These are phyloP conservation scores for Fusarium sp. DNA, from an alignment of 2,329 filamentous ascomycete species.

Conservation along the genomic window DNA sequence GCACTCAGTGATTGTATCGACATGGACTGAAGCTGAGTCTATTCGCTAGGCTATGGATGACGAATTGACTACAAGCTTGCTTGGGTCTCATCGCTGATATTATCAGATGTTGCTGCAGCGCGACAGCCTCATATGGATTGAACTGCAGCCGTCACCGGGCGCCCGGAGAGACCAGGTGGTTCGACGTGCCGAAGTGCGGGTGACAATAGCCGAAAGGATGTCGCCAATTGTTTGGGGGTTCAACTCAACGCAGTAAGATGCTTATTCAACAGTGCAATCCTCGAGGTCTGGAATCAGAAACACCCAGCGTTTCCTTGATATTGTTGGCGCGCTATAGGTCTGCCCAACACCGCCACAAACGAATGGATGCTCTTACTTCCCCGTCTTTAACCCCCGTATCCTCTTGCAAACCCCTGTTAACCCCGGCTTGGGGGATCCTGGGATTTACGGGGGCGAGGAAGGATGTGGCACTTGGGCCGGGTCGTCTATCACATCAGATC, in stretches of 20 bases:
- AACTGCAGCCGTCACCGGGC: constrained; percentile 28
- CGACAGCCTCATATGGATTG: neutral
- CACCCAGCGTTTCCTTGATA: constrained; percentile 27
- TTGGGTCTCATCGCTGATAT: neutral
- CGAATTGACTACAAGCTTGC: constrained; percentile 2
- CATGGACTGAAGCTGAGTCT: constrained; percentile 9
- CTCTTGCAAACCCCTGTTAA: constrained; percentile 12
- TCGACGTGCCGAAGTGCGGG: constrained; percentile 11
- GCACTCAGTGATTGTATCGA: constrained; percentile 29
- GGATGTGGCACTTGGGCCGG: constrained; percentile 22
- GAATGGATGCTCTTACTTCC: constrained; percentile 24
- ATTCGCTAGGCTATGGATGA: neutral
- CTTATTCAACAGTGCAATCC: constrained; percentile 16
- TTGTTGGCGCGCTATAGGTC: constrained; percentile 7
- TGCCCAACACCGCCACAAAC: constrained; percentile 10
- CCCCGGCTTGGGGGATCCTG: constrained; percentile 25
- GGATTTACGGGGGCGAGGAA: constrained; percentile 28
- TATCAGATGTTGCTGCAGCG: constrained; percentile 9
- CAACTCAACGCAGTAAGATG: constrained; percentile 9
- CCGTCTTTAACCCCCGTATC: constrained; percentile 28
- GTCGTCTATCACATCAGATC: constrained; percentile 6
- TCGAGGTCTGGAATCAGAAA: constrained; percentile 14
- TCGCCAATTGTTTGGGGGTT: constrained; percentile 11
- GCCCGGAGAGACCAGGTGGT: constrained; percentile 37
- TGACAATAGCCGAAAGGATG: constrained; percentile 12